Evolutionary conservation across 306 rosid genomes (phyloP), one percentile per base, ranked within the genome.

Genomic region (Cajanus cajan): DNA sequence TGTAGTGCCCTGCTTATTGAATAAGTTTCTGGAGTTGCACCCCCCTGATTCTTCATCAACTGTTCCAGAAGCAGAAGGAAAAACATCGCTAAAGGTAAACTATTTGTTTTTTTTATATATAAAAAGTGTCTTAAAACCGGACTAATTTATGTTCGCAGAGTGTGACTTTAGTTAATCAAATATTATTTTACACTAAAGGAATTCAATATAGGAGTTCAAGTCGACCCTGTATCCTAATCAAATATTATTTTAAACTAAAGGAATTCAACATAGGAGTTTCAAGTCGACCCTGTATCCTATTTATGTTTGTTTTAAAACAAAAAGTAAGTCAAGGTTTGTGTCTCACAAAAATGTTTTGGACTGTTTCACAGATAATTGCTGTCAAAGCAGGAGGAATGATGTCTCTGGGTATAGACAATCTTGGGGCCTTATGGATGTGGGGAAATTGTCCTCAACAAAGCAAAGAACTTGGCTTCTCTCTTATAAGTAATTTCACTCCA

Each of bases 311-410:
- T 58, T 58, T 0, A 25, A 25, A 25, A 58, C 55, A 50, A 16
- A 50, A 8, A 9, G 9, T 18, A 24, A 58, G 8, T 58, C 24
- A 51, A 43, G 40, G 54, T 50, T 37, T 6, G 39, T 58, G 19
- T 2, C 39, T 59, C 40, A 59, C 67, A n/a, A n/a, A n/a, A n/a
- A n/a, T 50, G 34, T 58, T 68, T 69, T 41, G 47, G 36, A 58
- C 15, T 28, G 72, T 77, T 28, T 67, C 16, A 62, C 82, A 94
- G 98, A 79, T 92, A 75, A 82, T 78, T 85, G 80, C 82, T 73
- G 76, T 94, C 77, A 89, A 90, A 87, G 98, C 97, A 1, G 98
- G 98, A 78, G 97, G 97, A 68, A 89, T 92, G 97, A 90, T 82
- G 90, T 94, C 98, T 62, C 82, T 90, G 40, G 94, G 93, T 31